phyloP scores from a whole-genome alignment of 2,329 filamentous ascomycete species.

The Cladosporium sp. region DNA sequence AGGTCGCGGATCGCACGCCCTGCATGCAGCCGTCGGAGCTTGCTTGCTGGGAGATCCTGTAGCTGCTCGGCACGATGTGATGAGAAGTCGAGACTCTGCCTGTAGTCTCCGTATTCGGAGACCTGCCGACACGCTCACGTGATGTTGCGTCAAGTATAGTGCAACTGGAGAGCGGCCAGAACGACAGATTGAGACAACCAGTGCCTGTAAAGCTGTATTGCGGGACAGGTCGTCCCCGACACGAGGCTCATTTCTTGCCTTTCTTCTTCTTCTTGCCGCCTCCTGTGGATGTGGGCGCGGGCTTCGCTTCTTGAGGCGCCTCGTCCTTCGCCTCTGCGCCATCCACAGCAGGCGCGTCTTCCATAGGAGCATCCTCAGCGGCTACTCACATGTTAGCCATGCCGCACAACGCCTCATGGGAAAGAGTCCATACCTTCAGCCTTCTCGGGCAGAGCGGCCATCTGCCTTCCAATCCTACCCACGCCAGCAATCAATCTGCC shows the following conservation, averaged over 20 bases:
- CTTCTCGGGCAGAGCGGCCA: constrained; percentile 47
- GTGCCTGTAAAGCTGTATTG: neutral
- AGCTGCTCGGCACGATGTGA: constrained; percentile 4
- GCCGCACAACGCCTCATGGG: neutral
- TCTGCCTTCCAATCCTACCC: constrained; percentile 66
- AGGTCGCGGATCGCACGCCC: neutral
- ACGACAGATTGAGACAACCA: neutral
- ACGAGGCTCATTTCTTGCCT: constrained; percentile 42
- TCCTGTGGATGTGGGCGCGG: constrained; percentile 16
- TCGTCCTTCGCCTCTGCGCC: constrained; percentile 18
- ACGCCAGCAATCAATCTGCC: constrained; percentile 73
- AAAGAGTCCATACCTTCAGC: constrained; percentile 30
- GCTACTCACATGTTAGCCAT: neutral
- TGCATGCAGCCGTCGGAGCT: constrained; percentile 7
- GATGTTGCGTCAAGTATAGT: neutral
- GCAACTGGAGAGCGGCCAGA: neutral
- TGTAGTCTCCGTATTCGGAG: neutral
- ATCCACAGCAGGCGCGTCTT: constrained; percentile 23
- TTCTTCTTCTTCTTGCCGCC: constrained; percentile 49
- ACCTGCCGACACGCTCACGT: neutral
- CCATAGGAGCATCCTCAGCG: constrained; percentile 30
- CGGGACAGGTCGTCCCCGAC: neutral
- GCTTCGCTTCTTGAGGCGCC: constrained; percentile 8
- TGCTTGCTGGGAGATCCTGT: neutral
- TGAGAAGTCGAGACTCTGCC: constrained; percentile 6